phyloP scores from a whole-genome alignment of 768 basidiomycete genomes.

The Glaciozyma antarctica region DNA sequence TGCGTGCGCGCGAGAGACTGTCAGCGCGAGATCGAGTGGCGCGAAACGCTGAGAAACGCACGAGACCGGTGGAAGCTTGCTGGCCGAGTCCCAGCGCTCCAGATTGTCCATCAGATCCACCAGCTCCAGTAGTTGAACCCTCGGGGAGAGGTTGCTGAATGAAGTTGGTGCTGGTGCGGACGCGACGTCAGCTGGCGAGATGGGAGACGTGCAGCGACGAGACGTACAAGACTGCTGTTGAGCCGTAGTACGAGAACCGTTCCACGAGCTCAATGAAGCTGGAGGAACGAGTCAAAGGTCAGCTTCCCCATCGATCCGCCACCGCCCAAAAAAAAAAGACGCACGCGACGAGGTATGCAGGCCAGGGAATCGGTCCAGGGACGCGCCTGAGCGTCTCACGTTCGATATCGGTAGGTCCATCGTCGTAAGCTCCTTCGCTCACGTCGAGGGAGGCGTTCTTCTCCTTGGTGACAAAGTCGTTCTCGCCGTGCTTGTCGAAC shows the following conservation, averaged over 20 bases:
- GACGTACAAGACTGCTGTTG: conserved; percentile 21
- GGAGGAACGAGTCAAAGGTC: neutral
- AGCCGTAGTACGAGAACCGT: conserved; percentile 39
- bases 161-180: conserved; percentile 46
- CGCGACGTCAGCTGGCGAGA: too few species aligned
- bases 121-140: conserved; percentile 53
- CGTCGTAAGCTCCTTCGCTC: neutral
- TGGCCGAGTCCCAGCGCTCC: conserved; percentile 46
- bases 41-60: conserved; percentile 6
- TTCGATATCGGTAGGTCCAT: conserved; percentile 34
- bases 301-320: too few species aligned
- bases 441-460: too few species aligned
- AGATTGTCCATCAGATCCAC: conserved; percentile 7
- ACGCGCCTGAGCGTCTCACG: conserved; percentile 31
- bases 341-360: conserved; percentile 35
- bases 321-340: too few species aligned
- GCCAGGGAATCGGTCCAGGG: conserved; percentile 35
- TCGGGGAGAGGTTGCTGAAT: conserved; percentile 61
- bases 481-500: too few species aligned
- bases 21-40: too few species aligned
- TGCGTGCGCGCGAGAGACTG: too few species aligned
- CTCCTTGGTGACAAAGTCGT: too few species aligned
- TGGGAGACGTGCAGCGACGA: too few species aligned
- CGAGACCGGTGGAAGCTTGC: conserved; percentile 59
- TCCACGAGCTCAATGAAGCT: conserved; percentile 4